These are phyloP conservation scores for Dispira parvispora DNA, from an alignment of 192 early-diverging fungal species.

Conservation along the genomic window DNA sequence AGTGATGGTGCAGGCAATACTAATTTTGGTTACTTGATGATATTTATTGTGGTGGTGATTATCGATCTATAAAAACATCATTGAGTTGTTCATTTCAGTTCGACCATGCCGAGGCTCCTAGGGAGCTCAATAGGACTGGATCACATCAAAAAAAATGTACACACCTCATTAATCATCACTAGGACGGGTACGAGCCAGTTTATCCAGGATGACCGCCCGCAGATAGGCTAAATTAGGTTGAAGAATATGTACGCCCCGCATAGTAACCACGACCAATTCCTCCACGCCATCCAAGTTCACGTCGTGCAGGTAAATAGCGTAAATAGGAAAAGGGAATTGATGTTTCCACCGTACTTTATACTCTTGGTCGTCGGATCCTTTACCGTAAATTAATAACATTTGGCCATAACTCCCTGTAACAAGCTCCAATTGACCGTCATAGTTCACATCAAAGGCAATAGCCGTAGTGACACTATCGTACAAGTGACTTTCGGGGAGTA, in stretches of 20 bases:
- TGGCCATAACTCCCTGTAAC: slow-evolving; percentile 7
- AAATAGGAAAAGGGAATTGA: slow-evolving; percentile 24
- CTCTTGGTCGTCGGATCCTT: neutral
- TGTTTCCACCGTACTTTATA: slow-evolving; percentile 18
- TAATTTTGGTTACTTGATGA: too few species aligned
- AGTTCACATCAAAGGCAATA: neutral
- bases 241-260: slow-evolving; percentile 26
- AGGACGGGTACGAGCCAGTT: neutral
- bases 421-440: neutral
- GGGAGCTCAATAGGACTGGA: neutral
- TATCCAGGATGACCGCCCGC: slow-evolving; percentile 17
- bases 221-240: slow-evolving; percentile 25
- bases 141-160: too few species aligned
- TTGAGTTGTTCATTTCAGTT: neutral
- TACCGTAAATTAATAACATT: neutral
- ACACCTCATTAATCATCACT: neutral
- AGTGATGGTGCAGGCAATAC: too few species aligned
- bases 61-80: neutral
- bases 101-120: neutral
- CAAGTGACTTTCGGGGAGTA: slow-evolving; percentile 2
- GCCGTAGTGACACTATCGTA: slow-evolving; percentile 7
- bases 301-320: slow-evolving; percentile 24
- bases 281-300: slow-evolving; percentile 28
- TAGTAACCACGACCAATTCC: slow-evolving; percentile 29
- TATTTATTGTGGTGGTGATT: neutral